Percentiles rank a stretch among this genome's conserved stretches.
phyloP scores from a whole-genome alignment of 1,284 basidiomycete genomes.

The Leccinum angustisporum region DNA sequence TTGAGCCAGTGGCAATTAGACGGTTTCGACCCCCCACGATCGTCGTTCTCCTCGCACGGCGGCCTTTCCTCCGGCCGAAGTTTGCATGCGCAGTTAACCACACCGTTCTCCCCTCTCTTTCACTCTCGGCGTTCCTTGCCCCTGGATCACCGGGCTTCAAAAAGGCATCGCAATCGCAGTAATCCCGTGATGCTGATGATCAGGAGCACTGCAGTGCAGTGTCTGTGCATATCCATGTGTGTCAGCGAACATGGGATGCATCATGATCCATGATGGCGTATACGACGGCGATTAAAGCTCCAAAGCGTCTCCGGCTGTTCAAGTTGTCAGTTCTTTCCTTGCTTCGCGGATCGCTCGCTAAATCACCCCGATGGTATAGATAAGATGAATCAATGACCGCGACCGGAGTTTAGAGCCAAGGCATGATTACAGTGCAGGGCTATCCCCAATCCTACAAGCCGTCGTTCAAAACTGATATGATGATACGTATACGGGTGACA shows the following conservation, averaged over 20 bases:
- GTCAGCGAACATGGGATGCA: neutral
- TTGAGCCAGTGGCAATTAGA: neutral
- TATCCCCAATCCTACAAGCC: neutral
- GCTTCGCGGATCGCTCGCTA: conserved; percentile 21
- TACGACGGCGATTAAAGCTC: conserved; percentile 6
- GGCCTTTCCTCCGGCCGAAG: neutral
- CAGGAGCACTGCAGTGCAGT: neutral
- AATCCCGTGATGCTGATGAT: neutral
- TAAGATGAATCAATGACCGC: neutral
- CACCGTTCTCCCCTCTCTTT: neutral
- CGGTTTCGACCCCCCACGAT: neutral
- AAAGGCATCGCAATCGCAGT: neutral
- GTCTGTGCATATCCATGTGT: neutral
- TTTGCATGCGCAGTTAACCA: neutral
- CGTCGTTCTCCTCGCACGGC: neutral
- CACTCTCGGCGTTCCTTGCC: neutral
- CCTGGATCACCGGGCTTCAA: neutral
- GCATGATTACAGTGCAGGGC: neutral
- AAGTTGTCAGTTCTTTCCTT: conserved; percentile 9
- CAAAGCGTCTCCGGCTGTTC: conserved; percentile 1
- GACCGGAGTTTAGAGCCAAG: neutral
- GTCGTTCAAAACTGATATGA: no score
- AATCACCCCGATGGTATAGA: neutral
- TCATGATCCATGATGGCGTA: neutral
- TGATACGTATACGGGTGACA: neutral